These are phyloP conservation scores for Chlorella variabilis DNA, from an alignment of 163 green algal genomes.

Conservation along the genomic window DNA sequence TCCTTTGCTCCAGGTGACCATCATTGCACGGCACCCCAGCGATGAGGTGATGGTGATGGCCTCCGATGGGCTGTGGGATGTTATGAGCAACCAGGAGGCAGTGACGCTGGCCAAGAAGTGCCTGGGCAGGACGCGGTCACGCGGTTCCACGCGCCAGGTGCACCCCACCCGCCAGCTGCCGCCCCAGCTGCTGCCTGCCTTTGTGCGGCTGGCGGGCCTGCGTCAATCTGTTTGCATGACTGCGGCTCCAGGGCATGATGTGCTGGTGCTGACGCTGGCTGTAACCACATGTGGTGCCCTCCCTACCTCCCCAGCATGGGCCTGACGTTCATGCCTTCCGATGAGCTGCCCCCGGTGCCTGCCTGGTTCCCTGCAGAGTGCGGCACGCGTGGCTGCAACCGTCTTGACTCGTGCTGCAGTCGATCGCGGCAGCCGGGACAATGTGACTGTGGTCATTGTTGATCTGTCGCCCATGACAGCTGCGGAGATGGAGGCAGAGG, in stretches of 20 bases:
- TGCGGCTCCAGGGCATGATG: too few species aligned
- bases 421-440: conserved; percentile 85
- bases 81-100: conserved; percentile 93
- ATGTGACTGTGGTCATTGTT: conserved; percentile 84
- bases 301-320: too few species aligned
- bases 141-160: conserved; percentile 66
- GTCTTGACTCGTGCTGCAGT: conserved; percentile 87
- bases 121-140: conserved; percentile 78
- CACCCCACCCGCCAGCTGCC: background rate
- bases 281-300: too few species aligned
- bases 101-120: conserved; percentile 85
- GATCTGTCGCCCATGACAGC: conserved; percentile 53
- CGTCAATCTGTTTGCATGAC: too few species aligned
- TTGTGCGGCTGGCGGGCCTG: background rate
- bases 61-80: conserved; percentile 97
- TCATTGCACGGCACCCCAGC: conserved; percentile 69
- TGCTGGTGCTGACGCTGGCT: too few species aligned
- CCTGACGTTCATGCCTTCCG: too few species aligned
- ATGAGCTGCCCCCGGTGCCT: too few species aligned
- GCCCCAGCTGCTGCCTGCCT: background rate
- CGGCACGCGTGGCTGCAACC: conserved; percentile 63
- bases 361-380: conserved; percentile 56
- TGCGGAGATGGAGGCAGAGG: conserved; percentile 31
- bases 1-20: conserved; percentile 84
- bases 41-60: conserved; percentile 97